Base-by-base conservation (phyloP, 2,329 filamentous ascomycete species). In the Venturia effusa region DNA sequence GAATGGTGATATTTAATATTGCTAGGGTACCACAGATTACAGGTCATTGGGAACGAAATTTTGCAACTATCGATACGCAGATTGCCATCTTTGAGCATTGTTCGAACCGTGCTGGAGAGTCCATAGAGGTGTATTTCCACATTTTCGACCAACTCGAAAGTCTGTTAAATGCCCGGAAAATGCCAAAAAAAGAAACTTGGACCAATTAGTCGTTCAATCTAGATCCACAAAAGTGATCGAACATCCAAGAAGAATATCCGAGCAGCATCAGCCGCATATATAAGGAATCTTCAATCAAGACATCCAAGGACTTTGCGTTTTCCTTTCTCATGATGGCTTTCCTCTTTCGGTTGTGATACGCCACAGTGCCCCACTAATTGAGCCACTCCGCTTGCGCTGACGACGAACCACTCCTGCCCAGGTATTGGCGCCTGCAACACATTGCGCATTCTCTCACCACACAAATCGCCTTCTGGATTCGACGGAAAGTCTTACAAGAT, bases 401-500 rank as follows among this genome's bases (percentile, higher is more conserved):
- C 51, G 51, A 57, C 51, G 51, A 57, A 34, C 30, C 27, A 57
- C 27, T n/a, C 15, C 30, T 19, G 24, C 24, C 10, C 51, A 34
- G n/a, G 5, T 57, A 24, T 24, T 57, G 51, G 15, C 19, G 51
- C 51, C 51, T 57, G 6, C 27, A 57, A 57, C 51, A 57, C 15
- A 57, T 57, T 57, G 51, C 51, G 51, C 51, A 57, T 57, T 17
- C 30, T 57, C 51, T 22, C 30, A 57, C 30, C 51, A 34, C 17
- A 32, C 17, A 32, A 8, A 34, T 19, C 5, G 8, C 27, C 27
- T 57, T 34, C 51, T 57, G 27, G 51, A 57, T 5, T 34, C 51
- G 51, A 57, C 51, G 51, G 51, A 57, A 57, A n/a, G 3, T 34
- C 30, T 37, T 30, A 57, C 51, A 57, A 34, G 51, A 60, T 60